Evolutionary conservation across 805 yeast species (phyloP).

Genomic region (Yarrowia sp.): DNA sequence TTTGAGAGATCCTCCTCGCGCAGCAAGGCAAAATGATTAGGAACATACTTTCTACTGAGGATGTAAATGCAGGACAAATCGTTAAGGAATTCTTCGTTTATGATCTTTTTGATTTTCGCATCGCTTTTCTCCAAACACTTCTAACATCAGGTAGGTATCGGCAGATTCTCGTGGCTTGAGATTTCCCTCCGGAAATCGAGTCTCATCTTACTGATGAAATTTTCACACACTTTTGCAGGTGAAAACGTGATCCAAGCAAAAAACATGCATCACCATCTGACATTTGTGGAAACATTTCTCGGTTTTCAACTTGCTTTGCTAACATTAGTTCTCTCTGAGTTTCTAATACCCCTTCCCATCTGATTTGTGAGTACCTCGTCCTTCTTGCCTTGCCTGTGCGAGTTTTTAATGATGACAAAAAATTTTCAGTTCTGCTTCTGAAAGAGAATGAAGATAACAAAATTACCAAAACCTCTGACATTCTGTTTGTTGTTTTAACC

Average conservation of each 20-base stretch:
- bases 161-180: background rate
- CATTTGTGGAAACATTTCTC: slow-evolving; percentile 30
- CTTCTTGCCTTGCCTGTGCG: background rate
- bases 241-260: slow-evolving; percentile 75
- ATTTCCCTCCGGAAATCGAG: background rate
- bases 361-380: slow-evolving; percentile 15
- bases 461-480: slow-evolving; percentile 27
- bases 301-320: background rate
- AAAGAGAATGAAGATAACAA: slow-evolving; percentile 74
- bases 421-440: slow-evolving; percentile 96
- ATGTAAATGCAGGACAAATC: slow-evolving; percentile 72
- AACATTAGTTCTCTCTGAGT: slow-evolving; percentile 5
- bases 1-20: background rate
- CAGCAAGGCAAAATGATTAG: slow-evolving; percentile 24
- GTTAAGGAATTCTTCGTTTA: slow-evolving; percentile 76
- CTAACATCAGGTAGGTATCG: slow-evolving; percentile 27
- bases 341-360: slow-evolving; percentile 21
- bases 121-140: slow-evolving; percentile 1
- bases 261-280: slow-evolving; percentile 99
- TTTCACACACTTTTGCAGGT: slow-evolving; percentile 37
- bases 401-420: slow-evolving; percentile 58
- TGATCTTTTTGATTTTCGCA: slow-evolving; percentile 43
- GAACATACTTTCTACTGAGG: slow-evolving; percentile 49
- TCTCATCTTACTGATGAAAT: slow-evolving; percentile 32
- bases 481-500: background rate